phyloP scores from a whole-genome alignment of 176 grass and related monocot genomes.

The Aegilops speltoides region DNA sequence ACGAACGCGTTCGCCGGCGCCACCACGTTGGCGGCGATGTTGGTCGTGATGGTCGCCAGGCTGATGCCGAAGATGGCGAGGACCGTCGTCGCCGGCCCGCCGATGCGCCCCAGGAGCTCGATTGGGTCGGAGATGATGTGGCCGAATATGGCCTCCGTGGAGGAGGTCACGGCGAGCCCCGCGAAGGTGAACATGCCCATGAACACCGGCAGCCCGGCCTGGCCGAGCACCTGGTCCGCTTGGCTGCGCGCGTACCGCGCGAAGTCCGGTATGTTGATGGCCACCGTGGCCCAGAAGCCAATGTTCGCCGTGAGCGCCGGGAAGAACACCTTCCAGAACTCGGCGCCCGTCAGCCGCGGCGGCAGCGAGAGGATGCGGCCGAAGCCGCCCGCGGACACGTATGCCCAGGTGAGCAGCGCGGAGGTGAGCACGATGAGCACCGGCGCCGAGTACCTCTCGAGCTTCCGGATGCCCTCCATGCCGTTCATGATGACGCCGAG shows the following conservation, averaged over 20 bases:
- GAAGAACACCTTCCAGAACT: conserved; percentile 94
- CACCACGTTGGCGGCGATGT: conserved; percentile 92
- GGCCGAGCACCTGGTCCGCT: conserved; percentile 80
- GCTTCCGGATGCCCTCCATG: conserved; percentile 83
- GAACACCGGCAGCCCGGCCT: conserved; percentile 80
- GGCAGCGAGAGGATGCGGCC: conserved; percentile 68
- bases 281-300: conserved; percentile 95
- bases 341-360: conserved; percentile 43
- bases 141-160: conserved; percentile 89
- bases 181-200: conserved; percentile 93
- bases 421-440: conserved; percentile 73
- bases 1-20: conserved; percentile 85
- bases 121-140: conserved; percentile 87
- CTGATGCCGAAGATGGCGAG: conserved; percentile 89
- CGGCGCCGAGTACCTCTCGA: conserved; percentile 84
- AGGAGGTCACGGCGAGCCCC: conserved; percentile 75
- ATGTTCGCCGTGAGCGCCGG: conserved; percentile 90
- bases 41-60: conserved; percentile 90
- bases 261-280: conserved; percentile 95
- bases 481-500: conserved; percentile 64
- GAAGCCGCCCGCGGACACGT: conserved; percentile 70
- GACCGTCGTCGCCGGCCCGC: conserved; percentile 64
- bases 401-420: conserved; percentile 77
- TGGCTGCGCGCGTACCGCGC: conserved; percentile 79
- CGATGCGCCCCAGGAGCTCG: conserved; percentile 69